Evolutionary conservation across 78 protist genomes (phyloP).

Genomic region (Polysphondylium violaceum): DNA sequence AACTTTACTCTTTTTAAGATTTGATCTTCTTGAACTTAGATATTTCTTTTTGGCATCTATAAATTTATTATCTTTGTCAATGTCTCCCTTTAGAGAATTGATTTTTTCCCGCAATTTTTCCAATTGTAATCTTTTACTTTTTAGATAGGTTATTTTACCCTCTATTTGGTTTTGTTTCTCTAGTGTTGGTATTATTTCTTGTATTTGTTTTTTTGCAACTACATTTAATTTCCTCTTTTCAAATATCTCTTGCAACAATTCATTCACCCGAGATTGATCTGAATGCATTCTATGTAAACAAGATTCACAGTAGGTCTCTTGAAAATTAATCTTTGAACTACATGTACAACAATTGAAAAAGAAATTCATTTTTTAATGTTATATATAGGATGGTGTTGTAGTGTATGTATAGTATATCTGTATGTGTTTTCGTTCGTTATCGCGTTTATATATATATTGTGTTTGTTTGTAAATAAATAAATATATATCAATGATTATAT

Average conservation of each 20-base stretch:
- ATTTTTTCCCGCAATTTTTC: conserved; percentile 2
- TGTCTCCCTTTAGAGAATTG: background rate
- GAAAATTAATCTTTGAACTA: conserved; percentile 41
- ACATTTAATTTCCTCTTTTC: conserved; percentile 2
- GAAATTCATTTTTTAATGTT: conserved; percentile 42
- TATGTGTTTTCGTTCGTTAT: no score
- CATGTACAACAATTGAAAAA: conserved; percentile 52
- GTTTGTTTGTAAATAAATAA: no score
- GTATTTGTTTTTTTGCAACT: background rate
- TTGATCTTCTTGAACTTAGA: conserved; percentile 24
- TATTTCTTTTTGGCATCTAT: conserved; percentile 49
- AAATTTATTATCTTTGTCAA: background rate
- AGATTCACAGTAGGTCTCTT: conserved; percentile 46
- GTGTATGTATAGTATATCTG: no score
- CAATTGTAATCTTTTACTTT: background rate
- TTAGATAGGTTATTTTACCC: background rate
- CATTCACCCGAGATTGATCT: conserved; percentile 40
- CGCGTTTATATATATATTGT: no score
- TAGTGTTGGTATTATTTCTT: background rate
- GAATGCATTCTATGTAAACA: conserved; percentile 23
- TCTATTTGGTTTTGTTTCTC: background rate
- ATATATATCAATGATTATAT: no score
- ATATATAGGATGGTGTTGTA: no score
- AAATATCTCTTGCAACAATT: conserved; percentile 9
- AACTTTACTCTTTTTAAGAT: conserved; percentile 18